Evolutionary conservation across 176 grass and related monocot genomes (phyloP), one percentile per base, ranked within the genome.

Genomic region (Themeda triandra): DNA sequence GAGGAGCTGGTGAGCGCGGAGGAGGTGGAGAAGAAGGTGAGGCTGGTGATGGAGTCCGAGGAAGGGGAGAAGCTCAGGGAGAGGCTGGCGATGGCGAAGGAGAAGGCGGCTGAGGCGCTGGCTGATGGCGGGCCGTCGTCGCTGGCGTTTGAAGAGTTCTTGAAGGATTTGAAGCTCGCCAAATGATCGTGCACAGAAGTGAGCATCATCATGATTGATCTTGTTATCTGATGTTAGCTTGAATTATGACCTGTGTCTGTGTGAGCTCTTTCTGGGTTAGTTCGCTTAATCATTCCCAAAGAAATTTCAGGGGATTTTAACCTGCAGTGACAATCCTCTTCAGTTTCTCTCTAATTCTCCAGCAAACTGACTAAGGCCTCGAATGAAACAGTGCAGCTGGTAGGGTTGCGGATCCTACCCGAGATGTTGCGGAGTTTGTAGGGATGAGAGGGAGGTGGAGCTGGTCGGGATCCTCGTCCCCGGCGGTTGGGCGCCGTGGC

Each of bases 1-100:
- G 79, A 88, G 84, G 85, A 86, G 49, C 18, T 95, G 14, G 93
- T 95, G 59, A 66, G 1, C 25, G 70, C 82, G 8, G 79, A 78
- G 75, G 88, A 88, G 77, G 71, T 95, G 83, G 85, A 87, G 69
- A 80, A 33, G 78, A 92, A 92, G 83, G 56, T 88, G 23, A 86
- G 81, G 83, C 64, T 89, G 82, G n/a, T 90, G 68, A 95, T 92
- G 72, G 87, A 92, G 21, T 87, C 81, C 0, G 89, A 77, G 70
- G 85, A 86, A 80, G 87, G 81, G 49, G 71, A 37, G n/a, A 91
- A 73, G 66, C 45, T 84, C 19, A 85, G 87, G 60, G 70, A 62
- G 23, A 70, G 78, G 32, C 32, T 77, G 51, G 18, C 64, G 8
- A 8, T 71, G 78, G 82, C 82, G 1, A 88, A 81, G 68, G 59